phyloP scores from a whole-genome alignment of 2,329 filamentous ascomycete genomes.

The Neopestalotiopsis clavispora region DNA sequence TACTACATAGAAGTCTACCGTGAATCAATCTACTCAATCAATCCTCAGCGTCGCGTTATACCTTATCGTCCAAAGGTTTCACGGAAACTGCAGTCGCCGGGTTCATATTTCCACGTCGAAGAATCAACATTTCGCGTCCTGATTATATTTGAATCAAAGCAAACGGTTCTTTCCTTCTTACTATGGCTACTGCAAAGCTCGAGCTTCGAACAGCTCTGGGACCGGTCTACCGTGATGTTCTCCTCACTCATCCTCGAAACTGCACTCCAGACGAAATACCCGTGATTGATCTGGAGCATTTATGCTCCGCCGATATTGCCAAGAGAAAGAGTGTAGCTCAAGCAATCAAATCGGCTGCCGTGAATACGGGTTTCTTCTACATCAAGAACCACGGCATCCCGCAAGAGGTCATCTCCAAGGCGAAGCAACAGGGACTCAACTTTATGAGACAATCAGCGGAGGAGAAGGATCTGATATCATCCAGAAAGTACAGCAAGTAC shows the following conservation, averaged over 20 bases:
- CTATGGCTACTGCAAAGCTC: slow-evolving; percentile 34
- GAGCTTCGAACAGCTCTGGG: slow-evolving; percentile 38
- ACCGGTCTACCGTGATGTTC: slow-evolving; percentile 37
- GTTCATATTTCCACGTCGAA: too few relatives aligned
- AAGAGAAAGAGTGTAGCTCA: slow-evolving; percentile 45
- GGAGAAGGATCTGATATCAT: slow-evolving; percentile 45
- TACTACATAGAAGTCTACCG: too few relatives aligned
- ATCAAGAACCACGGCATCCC: slow-evolving; percentile 55
- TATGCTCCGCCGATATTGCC: slow-evolving; percentile 40
- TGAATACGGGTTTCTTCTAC: slow-evolving; percentile 61
- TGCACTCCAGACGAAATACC: slow-evolving; percentile 52
- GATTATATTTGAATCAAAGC: background rate
- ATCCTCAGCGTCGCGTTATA: too few relatives aligned
- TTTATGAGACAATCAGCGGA: slow-evolving; percentile 55
- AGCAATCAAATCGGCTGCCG: slow-evolving; percentile 49
- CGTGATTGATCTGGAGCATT: slow-evolving; percentile 53
- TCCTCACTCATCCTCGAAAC: slow-evolving; percentile 33
- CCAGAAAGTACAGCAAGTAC: slow-evolving; percentile 42
- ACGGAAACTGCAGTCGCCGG: too few relatives aligned
- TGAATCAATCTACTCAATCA: too few relatives aligned
- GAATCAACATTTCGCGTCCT: background rate
- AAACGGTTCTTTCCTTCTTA: too few relatives aligned
- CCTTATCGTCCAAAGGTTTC: too few relatives aligned
- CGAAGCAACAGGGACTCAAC: slow-evolving; percentile 35
- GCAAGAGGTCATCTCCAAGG: slow-evolving; percentile 37